These are phyloP conservation scores for Phialophora expanda DNA, from an alignment of 2,329 filamentous ascomycete genomes.

Conservation along the genomic window DNA sequence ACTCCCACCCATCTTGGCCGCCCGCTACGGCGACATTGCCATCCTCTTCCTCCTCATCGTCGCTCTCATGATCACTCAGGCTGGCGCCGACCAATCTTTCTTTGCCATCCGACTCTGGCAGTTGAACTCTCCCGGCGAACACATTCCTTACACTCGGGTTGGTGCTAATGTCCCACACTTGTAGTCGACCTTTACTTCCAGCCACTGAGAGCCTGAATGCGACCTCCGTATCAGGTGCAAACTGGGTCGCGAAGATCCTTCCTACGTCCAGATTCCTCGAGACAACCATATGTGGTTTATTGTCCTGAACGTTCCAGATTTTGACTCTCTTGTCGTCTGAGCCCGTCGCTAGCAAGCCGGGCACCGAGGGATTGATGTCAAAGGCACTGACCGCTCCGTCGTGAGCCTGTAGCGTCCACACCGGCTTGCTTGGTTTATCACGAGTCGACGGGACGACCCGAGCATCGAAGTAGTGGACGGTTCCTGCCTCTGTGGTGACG, in stretches of 20 bases:
- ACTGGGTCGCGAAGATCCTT: slow-evolving; percentile 88
- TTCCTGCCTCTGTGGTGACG: slow-evolving; percentile 88
- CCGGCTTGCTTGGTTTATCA: slow-evolving; percentile 78
- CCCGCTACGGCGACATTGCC: slow-evolving; percentile 46
- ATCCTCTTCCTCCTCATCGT: slow-evolving; percentile 63
- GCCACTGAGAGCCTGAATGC: slow-evolving; percentile 91
- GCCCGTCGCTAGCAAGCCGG: slow-evolving; percentile 90
- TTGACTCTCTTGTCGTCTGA: slow-evolving; percentile 95
- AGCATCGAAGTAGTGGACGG: slow-evolving; percentile 89
- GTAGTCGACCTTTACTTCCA: slow-evolving; percentile 88
- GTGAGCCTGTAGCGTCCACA: slow-evolving; percentile 96
- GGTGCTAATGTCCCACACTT: slow-evolving; percentile 96
- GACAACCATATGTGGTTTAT: slow-evolving; percentile 86
- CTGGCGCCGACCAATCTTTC: slow-evolving; percentile 80
- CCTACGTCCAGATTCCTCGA: slow-evolving; percentile 91
- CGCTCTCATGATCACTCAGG: slow-evolving; percentile 65
- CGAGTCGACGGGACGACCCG: slow-evolving; percentile 59
- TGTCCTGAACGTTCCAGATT: slow-evolving; percentile 86
- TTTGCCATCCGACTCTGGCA: slow-evolving; percentile 62
- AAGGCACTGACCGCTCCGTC: slow-evolving; percentile 90
- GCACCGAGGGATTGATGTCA: slow-evolving; percentile 86
- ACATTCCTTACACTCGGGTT: slow-evolving; percentile 83
- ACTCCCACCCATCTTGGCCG: slow-evolving; percentile 58
- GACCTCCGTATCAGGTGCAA: slow-evolving; percentile 88
- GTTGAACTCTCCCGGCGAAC: slow-evolving; percentile 75